These are phyloP conservation scores for Daldinia grandis DNA, from an alignment of 495 filamentous ascomycete species.

Conservation along the genomic window DNA sequence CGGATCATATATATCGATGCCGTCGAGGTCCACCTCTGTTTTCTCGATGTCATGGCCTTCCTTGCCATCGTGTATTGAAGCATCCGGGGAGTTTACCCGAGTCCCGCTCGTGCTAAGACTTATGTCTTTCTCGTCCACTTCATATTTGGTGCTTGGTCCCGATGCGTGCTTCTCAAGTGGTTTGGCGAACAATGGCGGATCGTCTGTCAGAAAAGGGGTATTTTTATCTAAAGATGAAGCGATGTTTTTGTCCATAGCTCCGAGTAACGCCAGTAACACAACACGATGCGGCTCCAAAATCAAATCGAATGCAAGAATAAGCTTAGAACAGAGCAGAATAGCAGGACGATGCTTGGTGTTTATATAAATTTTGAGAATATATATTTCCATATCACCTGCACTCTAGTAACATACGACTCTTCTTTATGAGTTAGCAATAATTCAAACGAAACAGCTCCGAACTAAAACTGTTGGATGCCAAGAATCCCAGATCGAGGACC, in stretches of 20 bases:
- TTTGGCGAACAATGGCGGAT: neutral
- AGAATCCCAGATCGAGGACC: slow-evolving; percentile 9
- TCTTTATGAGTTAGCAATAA: neutral
- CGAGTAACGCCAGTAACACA: neutral
- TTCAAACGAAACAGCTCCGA: slow-evolving; percentile 13
- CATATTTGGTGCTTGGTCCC: neutral
- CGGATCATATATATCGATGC: slow-evolving; percentile 31
- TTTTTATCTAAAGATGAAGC: neutral
- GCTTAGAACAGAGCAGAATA: neutral
- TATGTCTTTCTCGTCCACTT: slow-evolving; percentile 9
- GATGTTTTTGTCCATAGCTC: slow-evolving; percentile 13
- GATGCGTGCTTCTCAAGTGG: neutral
- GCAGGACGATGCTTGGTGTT: neutral
- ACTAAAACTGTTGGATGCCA: slow-evolving; percentile 25
- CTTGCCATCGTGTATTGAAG: slow-evolving; percentile 30
- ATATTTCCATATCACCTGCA: neutral
- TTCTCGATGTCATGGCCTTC: slow-evolving; percentile 20
- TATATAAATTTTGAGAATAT: slow-evolving; percentile 1
- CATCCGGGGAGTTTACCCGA: slow-evolving; percentile 23
- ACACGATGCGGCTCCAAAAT: neutral
- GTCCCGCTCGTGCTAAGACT: slow-evolving; percentile 18
- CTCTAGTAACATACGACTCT: neutral
- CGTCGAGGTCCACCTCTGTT: neutral
- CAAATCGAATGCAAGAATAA: neutral
- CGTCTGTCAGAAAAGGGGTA: slow-evolving; percentile 1